Base-by-base conservation (phyloP, 768 basidiomycete genomes). In the Phlebiopsis gigantea region DNA sequence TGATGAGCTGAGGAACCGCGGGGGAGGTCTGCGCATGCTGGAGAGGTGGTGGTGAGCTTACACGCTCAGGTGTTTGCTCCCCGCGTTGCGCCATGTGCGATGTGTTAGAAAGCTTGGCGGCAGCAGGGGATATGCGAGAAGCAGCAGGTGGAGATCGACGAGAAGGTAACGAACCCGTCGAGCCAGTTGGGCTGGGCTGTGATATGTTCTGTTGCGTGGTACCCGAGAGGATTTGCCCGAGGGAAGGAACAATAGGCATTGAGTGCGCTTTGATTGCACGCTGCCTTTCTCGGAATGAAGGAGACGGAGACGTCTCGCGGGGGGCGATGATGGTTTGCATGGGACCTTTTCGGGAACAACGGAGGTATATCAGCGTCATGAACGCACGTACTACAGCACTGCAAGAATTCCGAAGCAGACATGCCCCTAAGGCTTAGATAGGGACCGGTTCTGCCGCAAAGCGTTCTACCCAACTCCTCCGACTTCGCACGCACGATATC, bases 201-300 rank as follows among this genome's bases (percentile, higher is more conserved):
- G 72, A 70, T 8, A 59, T 75, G 74, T 65, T 79, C 77, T 49
- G 68, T 68, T 58, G 73, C 60, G 64, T 68, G 68, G 74, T 70
- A 9, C 62, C 59, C 50, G 65, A 63, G 65, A 80, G 83, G 15
- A 83, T 70, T 60, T 82, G 80, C 65, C 79, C 72, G 48, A 82
- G 76, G 21, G 75, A 73, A 24, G 85, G 83, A 4, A 83, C 81
- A 65, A 81, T 71, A 56, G 85, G 82, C 74, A 87, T 75, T 0
- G 85, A 83, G 60, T 82, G 79, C 1, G 82, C 65, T 63, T 87
- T 87, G 22, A 76, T 63, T 9, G 81, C 72, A 34, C 86, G 75
- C 58, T 69, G 84, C 72, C 71, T 79, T 52, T 76, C 72, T 17
- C 72, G 71, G 52, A 69, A 69, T 34, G 68, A 68, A 28, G 76